These are phyloP conservation scores for Aspergillus clavatus DNA, from an alignment of 2,329 filamentous ascomycete species.

Conservation along the genomic window DNA sequence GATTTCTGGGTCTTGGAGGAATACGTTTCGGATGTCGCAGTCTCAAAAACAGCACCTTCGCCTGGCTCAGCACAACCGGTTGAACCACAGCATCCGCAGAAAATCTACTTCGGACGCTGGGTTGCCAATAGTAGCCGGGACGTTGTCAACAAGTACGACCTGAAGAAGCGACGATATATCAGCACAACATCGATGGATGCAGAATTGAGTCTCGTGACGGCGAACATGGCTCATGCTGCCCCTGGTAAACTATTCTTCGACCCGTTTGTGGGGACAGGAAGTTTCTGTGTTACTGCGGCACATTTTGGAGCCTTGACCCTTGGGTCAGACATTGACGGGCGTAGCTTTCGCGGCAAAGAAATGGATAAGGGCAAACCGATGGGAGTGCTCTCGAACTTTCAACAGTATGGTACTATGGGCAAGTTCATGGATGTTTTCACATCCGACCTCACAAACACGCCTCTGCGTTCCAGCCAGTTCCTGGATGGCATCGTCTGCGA, in stretches of 20 bases:
- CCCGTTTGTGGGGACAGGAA: conserved; percentile 91
- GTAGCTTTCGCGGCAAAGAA: conserved; percentile 68
- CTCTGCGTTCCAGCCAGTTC: conserved; percentile 56
- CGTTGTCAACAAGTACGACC: conserved; percentile 67
- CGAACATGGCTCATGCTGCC: conserved; percentile 78
- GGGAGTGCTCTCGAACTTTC: conserved; percentile 65
- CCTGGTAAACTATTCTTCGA: conserved; percentile 88
- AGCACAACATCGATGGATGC: conserved; percentile 97
- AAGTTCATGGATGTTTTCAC: conserved; percentile 73
- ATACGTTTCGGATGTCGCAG: conserved; percentile 53
- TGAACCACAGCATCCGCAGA: conserved; percentile 51
- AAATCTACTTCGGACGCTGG: conserved; percentile 67
- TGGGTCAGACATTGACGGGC: conserved; percentile 90
- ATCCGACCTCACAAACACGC: conserved; percentile 82
- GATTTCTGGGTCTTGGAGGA: conserved; percentile 80
- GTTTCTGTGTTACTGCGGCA: conserved; percentile 83
- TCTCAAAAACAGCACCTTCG: conserved; percentile 2
- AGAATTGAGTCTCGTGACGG: conserved; percentile 83
- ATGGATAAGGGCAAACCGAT: conserved; percentile 44
- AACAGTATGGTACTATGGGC: conserved; percentile 68
- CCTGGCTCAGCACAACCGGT: conserved; percentile 30
- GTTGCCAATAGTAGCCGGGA: conserved; percentile 64
- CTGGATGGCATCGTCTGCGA: conserved; percentile 94
- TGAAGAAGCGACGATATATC: conserved; percentile 92
- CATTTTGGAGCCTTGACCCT: conserved; percentile 81